Conservation (phyloP, 169 alveolate genomes). For the Plasmodium vivax region DNA sequence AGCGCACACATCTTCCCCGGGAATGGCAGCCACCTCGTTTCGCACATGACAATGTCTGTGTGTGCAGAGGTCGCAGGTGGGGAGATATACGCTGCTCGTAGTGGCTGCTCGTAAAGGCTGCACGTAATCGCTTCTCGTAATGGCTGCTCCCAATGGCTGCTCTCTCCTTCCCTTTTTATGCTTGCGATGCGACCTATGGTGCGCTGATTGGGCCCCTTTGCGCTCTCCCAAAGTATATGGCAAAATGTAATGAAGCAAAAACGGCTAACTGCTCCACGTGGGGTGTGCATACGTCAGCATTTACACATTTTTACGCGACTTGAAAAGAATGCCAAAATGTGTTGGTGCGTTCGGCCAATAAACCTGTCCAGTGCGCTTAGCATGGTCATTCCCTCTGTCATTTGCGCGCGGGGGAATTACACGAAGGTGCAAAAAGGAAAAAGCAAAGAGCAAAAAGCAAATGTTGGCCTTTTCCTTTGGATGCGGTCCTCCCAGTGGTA, state of each 20-base stretch:
- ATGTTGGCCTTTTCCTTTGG: not conserved
- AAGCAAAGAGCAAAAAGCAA: not conserved
- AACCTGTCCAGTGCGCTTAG: not conserved
- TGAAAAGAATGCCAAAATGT: not conserved
- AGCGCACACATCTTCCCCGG: not conserved
- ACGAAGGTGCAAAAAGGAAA: not conserved
- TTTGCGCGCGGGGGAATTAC: not conserved
- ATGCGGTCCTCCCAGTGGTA: not conserved
- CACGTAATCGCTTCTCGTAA: too few species aligned
- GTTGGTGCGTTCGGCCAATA: not conserved
- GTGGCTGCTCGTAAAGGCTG: not conserved
- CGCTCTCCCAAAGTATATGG: not conserved
- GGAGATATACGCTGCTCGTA: not conserved
- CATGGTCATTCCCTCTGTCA: not conserved
- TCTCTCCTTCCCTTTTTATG: not conserved
- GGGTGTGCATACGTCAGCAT: not conserved
- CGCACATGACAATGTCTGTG: not conserved
- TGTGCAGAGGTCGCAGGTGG: not conserved
- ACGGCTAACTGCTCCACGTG: not conserved
- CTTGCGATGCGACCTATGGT: not conserved
- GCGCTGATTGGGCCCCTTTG: not conserved
- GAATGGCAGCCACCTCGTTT: not conserved
- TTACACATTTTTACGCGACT: not conserved
- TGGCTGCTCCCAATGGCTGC: not conserved
- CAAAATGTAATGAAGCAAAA: not conserved